Base-by-base conservation (phyloP, 2,329 filamentous ascomycete genomes). In the Cordyceps farinosa region DNA sequence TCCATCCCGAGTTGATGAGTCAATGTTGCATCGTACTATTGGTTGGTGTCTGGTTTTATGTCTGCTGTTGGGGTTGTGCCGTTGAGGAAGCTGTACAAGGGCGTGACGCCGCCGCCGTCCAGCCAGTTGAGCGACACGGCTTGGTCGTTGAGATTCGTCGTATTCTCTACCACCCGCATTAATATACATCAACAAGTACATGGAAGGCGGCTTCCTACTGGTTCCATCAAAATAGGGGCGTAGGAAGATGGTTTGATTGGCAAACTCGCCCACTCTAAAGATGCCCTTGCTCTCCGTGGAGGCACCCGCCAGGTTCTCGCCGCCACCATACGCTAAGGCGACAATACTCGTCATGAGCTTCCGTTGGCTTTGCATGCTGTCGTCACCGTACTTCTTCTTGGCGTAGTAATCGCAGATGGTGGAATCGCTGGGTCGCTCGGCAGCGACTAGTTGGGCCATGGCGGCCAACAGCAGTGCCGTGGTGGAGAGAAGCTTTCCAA, bases 381-480 rank as follows among this genome's bases (percentile, higher is more conserved):
- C 72, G 11, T 61, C 64, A 5, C 71, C 71, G 58, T 67, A 74
- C 5, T 53, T 60, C 11, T 63, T 47, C 5, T 66, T 56, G 3
- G 72, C 70, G 56, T 74, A 74, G 56, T 71, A 74, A 61, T 74
- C 72, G 61, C 72, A 74, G 30, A 74, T 70, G 32, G 29, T 47
- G n/a, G 22, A 42, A 1, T 13, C 36, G 27, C 40, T 42, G 9
- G 48, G 10, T 47, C 59, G 42, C 1, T 7, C 17, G 5, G 59
- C 59, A 13, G 59, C 34, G 13, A 9, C 59, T 9, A 32, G 51
- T n/a, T 62, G 34, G 27, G 13, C 44, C 13, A 29, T 22, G 6
- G 42, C 40, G n/a, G 32, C 40, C 15, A 62, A 45, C 51, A 62
- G 51, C 42, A 62, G 59, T 8, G 22, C 45, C 42, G 51, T 38